These are phyloP conservation scores for Butyriboletus regius DNA, from an alignment of 1,284 basidiomycete species.

Conservation along the genomic window DNA sequence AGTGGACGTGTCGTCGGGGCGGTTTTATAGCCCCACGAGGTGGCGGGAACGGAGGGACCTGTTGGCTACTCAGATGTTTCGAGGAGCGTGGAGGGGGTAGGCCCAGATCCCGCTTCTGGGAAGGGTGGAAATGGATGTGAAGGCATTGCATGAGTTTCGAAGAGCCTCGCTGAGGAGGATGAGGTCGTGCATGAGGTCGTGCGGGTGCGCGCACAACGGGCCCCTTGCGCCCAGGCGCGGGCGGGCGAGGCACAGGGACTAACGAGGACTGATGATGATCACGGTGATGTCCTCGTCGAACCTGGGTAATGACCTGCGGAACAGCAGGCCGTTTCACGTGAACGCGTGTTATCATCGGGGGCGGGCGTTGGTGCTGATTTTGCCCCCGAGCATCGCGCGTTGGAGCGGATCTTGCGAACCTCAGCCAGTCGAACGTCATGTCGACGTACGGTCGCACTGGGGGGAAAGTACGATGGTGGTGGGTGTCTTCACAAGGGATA, in stretches of 20 bases:
- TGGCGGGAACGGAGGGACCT: conserved; percentile 20
- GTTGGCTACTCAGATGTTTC: conserved; percentile 8
- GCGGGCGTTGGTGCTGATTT: conserved; percentile 14
- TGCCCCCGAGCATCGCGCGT: conserved; percentile 17
- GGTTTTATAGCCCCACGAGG: conserved; percentile 17
- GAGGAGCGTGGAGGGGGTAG: conserved; percentile 7
- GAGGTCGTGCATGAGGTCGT: conserved; percentile 6
- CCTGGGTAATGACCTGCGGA: conserved; percentile 17
- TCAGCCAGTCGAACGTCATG: conserved; percentile 29
- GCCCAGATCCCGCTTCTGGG: conserved; percentile 19
- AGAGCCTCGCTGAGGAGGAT: conserved; percentile 11
- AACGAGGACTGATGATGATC: conserved; percentile 9
- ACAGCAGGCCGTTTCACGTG: conserved; percentile 18
- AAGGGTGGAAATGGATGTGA: conserved; percentile 26
- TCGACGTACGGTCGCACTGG: conserved; percentile 7
- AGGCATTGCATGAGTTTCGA: conserved; percentile 20
- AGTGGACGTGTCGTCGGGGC: conserved; percentile 24
- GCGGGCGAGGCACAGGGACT: conserved; percentile 11
- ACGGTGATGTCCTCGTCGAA: conserved; percentile 19
- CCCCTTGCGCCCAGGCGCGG: conserved; percentile 14
- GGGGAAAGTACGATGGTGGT: conserved; percentile 8
- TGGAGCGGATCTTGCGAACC: conserved; percentile 17
- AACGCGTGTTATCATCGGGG: conserved; percentile 11
- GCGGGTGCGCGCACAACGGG: conserved; percentile 12
- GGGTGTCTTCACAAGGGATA: conserved; percentile 16